Conservation (phyloP, 73 alveolate genomes). For the Paramecium sexaurelia region DNA sequence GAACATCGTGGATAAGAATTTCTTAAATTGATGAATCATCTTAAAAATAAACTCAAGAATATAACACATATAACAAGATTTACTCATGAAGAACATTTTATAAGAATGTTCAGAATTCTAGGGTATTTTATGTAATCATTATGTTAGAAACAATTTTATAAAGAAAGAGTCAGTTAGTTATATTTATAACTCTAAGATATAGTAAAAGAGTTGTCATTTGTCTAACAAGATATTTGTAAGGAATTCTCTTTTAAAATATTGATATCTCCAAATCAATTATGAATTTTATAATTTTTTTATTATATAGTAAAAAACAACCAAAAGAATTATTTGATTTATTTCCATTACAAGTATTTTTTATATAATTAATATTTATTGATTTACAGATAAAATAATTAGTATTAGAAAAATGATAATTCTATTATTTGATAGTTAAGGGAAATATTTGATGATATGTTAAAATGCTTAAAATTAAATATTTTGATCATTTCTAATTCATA, state of each 20-base stretch:
- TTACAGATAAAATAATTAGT: too few relatives aligned
- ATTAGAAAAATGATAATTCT: too few relatives aligned
- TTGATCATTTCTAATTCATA: too few relatives aligned
- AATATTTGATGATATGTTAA: too few relatives aligned
- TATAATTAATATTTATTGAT: not conserved
- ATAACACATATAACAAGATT: not conserved
- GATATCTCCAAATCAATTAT: not conserved
- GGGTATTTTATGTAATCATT: not conserved
- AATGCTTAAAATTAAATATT: too few relatives aligned
- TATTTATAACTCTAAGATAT: constrained; percentile 24
- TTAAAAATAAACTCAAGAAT: constrained; percentile 20
- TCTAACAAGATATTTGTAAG: not conserved
- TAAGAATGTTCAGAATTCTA: not conserved
- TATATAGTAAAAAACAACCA: not conserved
- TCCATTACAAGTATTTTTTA: not conserved
- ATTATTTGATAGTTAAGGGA: too few relatives aligned
- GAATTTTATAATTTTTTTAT: not conserved
- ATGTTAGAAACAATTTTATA: not conserved
- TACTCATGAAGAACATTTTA: not conserved
- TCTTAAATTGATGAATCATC: not conserved
- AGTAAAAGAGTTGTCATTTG: constrained; percentile 9
- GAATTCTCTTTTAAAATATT: not conserved
- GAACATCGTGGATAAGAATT: not conserved
- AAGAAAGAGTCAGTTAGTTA: constrained; percentile 11
- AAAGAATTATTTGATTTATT: too few relatives aligned